These are phyloP conservation scores for Fusarium gaditjirri DNA, from an alignment of 2,329 filamentous ascomycete species.

Conservation along the genomic window DNA sequence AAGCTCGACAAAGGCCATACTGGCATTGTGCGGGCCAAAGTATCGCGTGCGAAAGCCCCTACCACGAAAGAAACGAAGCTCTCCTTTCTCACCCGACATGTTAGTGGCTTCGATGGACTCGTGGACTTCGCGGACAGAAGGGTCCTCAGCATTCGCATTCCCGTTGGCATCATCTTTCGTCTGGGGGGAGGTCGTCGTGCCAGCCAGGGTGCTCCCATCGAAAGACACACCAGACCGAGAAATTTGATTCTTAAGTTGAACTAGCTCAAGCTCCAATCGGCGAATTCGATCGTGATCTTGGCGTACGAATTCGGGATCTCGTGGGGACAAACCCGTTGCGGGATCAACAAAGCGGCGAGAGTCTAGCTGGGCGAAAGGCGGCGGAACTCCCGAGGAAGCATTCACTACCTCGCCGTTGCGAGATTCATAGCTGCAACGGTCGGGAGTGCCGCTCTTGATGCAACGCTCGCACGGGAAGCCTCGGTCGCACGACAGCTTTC, in stretches of 20 bases:
- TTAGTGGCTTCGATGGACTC: conserved; percentile 55
- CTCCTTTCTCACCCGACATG: conserved; percentile 58
- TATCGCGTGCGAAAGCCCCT: conserved; percentile 70
- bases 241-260: conserved; percentile 65
- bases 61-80: conserved; percentile 67
- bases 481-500: conserved; percentile 70
- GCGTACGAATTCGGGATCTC: conserved; percentile 51
- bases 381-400: conserved; percentile 57
- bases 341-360: conserved; percentile 51
- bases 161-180: conserved; percentile 56
- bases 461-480: conserved; percentile 71
- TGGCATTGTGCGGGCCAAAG: conserved; percentile 69
- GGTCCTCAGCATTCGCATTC: conserved; percentile 47
- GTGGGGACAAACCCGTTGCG: conserved; percentile 45
- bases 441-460: conserved; percentile 69
- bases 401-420: conserved; percentile 63
- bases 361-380: conserved; percentile 56
- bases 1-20: conserved; percentile 68
- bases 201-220: conserved; percentile 63
- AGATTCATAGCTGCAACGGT: conserved; percentile 69
- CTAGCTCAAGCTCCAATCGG: conserved; percentile 67
- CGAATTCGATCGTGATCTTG: conserved; percentile 69
- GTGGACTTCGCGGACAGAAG: conserved; percentile 51
- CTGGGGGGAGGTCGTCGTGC: conserved; percentile 56
- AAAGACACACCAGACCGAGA: conserved; percentile 57